Percentiles rank a stretch among this genome's conserved stretches.
phyloP scores from a whole-genome alignment of 371 early-diverging fungal species.

The Mortierella sp. region DNA sequence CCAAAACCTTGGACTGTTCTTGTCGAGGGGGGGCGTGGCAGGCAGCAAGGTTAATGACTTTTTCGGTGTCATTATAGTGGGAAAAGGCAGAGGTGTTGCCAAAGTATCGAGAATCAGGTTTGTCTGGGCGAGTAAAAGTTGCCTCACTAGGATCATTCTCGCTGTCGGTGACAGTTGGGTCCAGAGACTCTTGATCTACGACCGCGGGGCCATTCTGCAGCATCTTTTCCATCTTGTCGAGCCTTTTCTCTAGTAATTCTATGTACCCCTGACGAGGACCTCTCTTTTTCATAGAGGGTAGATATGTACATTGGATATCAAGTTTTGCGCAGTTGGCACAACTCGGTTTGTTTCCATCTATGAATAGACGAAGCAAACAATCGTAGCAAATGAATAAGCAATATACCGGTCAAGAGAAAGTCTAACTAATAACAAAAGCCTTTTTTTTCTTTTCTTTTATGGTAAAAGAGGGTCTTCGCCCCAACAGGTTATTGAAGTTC shows the following conservation, averaged over 20 bases:
- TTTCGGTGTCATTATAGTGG: neutral
- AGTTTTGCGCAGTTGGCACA: constrained; percentile 85
- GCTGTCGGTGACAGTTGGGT: constrained; percentile 9
- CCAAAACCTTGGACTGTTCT: neutral
- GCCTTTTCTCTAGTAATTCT: constrained; percentile 77
- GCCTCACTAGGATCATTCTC: constrained; percentile 4
- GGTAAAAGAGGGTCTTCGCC: too few species aligned
- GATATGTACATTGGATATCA: constrained; percentile 77
- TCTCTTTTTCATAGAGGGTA: constrained; percentile 78
- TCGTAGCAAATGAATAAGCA: neutral
- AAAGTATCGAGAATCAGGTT: constrained; percentile 32
- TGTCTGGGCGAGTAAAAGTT: neutral
- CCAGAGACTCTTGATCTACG: constrained; percentile 38
- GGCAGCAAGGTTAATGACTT: neutral
- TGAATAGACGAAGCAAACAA: neutral
- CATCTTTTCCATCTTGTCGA: constrained; percentile 75
- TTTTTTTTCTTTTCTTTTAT: too few species aligned
- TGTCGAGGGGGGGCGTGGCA: neutral
- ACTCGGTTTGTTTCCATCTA: constrained; percentile 82
- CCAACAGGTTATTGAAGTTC: too few species aligned
- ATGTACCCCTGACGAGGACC: constrained; percentile 87
- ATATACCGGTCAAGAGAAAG: neutral
- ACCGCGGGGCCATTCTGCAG: constrained; percentile 54
- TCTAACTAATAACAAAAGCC: neutral
- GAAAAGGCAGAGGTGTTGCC: constrained; percentile 34